Evolutionary conservation across 495 filamentous ascomycete species (phyloP), one percentile per base, ranked within the genome.

Genomic region (Mytilinidion resinicola): DNA sequence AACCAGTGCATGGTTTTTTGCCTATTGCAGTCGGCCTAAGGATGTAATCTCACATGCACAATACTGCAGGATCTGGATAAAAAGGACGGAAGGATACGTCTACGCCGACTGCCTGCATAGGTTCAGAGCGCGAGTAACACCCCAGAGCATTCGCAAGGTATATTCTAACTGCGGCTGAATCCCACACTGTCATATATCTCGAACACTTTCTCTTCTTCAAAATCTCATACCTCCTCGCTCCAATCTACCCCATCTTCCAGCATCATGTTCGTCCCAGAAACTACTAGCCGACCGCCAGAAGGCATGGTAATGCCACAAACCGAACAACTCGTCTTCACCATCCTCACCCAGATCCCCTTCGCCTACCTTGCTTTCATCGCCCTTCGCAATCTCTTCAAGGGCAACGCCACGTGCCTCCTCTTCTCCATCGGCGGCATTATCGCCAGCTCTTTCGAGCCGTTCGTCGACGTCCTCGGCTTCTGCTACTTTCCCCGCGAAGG

Each of bases 401-500:
- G 44, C 44, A n/a, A 48, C 19, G 1, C 44, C 3, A 48, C 44
- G 3, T 48, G 44, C 44, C n/a, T 48, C n/a, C 19, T 48, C 10
- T 48, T 48, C 19, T n/a, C 44, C 1, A 21, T 48, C 44, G 44
- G 44, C 44, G 44, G 44, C 11, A 21, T 48, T 3, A 48, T 48
- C 21, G 44, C 44, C 14, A 19, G n/a, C 44, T 48, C 44, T 11
- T 48, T 48, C 19, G 44, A 48, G 19, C 44, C 44, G 19, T 5
- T 48, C 19, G 44, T 48, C 14, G 44, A 48, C 21, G 44, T 48
- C 10, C 19, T 48, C 10, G 44, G 44, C 10, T 48, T 48, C 44
- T 48, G 44, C 44, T 48, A 19, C 44, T 48, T 48, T 10, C 44
- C 44, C 44, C 44, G 44, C n/a, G 44, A 48, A 21, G 44, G 44